Conservation (phyloP, 345 rosid species). For the Odontarrhena argentea region DNA sequence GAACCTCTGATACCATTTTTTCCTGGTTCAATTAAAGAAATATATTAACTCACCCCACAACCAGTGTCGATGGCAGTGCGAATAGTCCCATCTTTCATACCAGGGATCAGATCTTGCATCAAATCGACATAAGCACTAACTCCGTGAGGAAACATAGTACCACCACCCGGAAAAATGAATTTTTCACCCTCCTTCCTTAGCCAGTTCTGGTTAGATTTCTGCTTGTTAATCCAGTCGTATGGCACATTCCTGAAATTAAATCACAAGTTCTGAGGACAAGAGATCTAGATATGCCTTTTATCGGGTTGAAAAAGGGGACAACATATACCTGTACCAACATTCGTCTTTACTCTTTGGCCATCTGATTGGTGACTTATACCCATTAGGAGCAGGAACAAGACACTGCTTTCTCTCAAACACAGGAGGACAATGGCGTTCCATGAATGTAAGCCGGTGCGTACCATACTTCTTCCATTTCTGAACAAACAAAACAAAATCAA, state of each 20-base stretch:
- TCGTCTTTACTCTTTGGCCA: slow-evolving; percentile 94
- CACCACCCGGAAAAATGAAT: slow-evolving; percentile 95
- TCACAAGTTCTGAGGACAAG: slow-evolving; percentile 1
- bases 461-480: slow-evolving; percentile 98
- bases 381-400: slow-evolving; percentile 95
- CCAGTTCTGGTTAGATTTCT: slow-evolving; percentile 98
- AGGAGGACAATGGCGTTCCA: slow-evolving; percentile 98
- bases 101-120: slow-evolving; percentile 96
- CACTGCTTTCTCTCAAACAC: slow-evolving; percentile 86
- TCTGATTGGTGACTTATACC: slow-evolving; percentile 83
- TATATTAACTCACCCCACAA: slow-evolving; percentile 72
- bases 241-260: slow-evolving; percentile 85
- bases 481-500: slow-evolving; percentile 20
- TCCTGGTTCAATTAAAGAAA: not conserved
- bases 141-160: slow-evolving; percentile 97
- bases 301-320: slow-evolving; percentile 9
- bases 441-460: slow-evolving; percentile 72
- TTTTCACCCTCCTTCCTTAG: slow-evolving; percentile 87
- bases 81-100: slow-evolving; percentile 85
- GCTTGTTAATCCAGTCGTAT: slow-evolving; percentile 94
- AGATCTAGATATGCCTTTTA: not conserved
- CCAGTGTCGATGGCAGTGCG: slow-evolving; percentile 98
- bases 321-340: slow-evolving; percentile 94
- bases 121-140: slow-evolving; percentile 91
- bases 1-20: not conserved